These are phyloP conservation scores for Paramecium octaurelia DNA, from an alignment of 73 alveolate genomes.

Conservation along the genomic window DNA sequence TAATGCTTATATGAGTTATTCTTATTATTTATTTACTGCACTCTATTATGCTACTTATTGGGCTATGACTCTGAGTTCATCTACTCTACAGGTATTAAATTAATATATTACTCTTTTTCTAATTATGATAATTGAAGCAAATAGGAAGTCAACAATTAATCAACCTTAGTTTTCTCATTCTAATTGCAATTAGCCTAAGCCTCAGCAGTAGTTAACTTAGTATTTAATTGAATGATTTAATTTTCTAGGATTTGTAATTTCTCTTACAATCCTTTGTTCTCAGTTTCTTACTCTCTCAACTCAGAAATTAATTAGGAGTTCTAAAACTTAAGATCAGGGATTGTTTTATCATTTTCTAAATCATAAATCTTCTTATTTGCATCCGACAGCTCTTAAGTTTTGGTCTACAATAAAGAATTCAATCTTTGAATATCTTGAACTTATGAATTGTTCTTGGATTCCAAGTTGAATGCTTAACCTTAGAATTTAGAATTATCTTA, in stretches of 20 bases:
- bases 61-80: not conserved
- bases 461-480: not conserved
- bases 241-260: not conserved
- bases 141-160: not conserved
- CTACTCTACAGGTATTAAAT: not conserved
- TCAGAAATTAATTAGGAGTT: not conserved
- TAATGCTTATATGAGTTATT: not conserved
- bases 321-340: not conserved
- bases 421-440: not conserved
- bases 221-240: not conserved
- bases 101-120: not conserved
- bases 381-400: not conserved
- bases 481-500: not conserved
- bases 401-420: not conserved
- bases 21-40: not conserved
- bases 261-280: not conserved
- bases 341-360: not conserved
- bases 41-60: not conserved
- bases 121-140: not conserved
- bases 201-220: not conserved
- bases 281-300: not conserved
- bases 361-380: not conserved
- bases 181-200: not conserved
- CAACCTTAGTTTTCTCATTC: not conserved
- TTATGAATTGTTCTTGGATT: not conserved